phyloP scores from a whole-genome alignment of 108 stramenopile genomes.

The Cyclotella atomus region DNA sequence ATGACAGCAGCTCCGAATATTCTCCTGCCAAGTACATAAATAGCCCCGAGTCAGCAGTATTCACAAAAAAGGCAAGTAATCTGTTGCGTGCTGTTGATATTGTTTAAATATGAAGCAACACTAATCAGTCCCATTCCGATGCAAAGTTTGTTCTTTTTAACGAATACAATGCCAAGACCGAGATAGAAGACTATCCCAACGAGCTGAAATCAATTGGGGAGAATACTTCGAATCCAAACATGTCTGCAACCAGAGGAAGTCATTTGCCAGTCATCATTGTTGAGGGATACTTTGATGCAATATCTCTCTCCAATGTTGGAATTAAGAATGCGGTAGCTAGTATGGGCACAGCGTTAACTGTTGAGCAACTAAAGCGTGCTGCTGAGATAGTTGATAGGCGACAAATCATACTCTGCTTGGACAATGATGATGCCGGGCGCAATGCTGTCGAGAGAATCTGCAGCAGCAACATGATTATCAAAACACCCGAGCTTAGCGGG shows the following conservation, averaged over 20 bases:
- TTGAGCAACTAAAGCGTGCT: constrained; percentile 72
- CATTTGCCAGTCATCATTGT: constrained; percentile 72
- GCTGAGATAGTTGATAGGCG: constrained; percentile 50
- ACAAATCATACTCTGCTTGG: constrained; percentile 83
- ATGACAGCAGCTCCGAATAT: constrained; percentile 31
- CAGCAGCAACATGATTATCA: constrained; percentile 53
- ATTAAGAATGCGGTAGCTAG: constrained; percentile 78
- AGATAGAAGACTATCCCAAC: constrained; percentile 33
- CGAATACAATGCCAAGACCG: constrained; percentile 58
- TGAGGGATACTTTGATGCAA: constrained; percentile 96
- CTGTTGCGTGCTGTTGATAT: constrained; percentile 38
- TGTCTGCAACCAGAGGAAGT: not conserved
- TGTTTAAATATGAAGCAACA: too few species aligned
- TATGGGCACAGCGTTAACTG: constrained; percentile 90
- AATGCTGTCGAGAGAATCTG: constrained; percentile 80
- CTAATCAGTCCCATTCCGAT: not conserved
- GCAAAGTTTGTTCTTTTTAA: constrained; percentile 78
- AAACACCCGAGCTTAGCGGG: constrained; percentile 45
- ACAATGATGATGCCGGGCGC: constrained; percentile 88
- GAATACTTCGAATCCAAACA: not conserved
- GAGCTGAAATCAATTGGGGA: not conserved
- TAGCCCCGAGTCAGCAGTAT: constrained; percentile 87
- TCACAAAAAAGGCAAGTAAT: constrained; percentile 70
- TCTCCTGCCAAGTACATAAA: constrained; percentile 91
- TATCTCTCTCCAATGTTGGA: constrained; percentile 83